Evolutionary conservation across 257 asterid genomes (phyloP), one percentile per base, ranked within the genome.

Genomic region (Petrea volubilis): DNA sequence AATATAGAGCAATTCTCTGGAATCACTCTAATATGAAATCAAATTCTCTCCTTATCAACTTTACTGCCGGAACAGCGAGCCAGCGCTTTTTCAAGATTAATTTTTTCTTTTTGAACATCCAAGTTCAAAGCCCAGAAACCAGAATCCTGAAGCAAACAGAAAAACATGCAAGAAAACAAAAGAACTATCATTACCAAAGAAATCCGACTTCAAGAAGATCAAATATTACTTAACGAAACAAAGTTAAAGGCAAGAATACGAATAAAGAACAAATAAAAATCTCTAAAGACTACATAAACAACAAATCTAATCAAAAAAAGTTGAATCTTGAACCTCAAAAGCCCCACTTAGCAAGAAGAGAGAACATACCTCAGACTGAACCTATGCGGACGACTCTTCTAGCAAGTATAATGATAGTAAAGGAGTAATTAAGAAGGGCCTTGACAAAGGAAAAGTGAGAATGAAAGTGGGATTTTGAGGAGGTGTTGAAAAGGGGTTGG

Each of bases 71-170:
- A 41, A 69, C 21, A 68, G 11, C 44, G 25, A 66, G 20, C 47
- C 52, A 74, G 23, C 49, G 14, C n/a, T 23, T 57, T 21, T 50
- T 56, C 52, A 31, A 57, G 38, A 44, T 38, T 47, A 24, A 73
- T 6, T 60, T 34, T 24, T 43, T 67, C 60, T 34, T 7, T 24
- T 66, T 70, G 23, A 52, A 40, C 50, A 51, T 57, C 69, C 31
- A 75, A 78, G 18, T 38, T 27, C 28, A 36, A 61, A 67, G 29
- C 65, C 70, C 33, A 61, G 38, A 60, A 60, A 59, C 50, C 43
- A 13, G 50, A 74, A 49, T 44, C 78, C 71, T 52, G 74, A 64
- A 75, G 60, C 60, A 69, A 43, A 36, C 53, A 44, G 31, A 74
- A 47, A 5, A 27, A 14, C 68, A 23, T 9, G 11, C 23, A 57